A percentile compares a stretch with the other conserved stretches of the same genome.
phyloP scores from a whole-genome alignment of 208 protist genomes.

The Herpetomonas samuelpessoai region DNA sequence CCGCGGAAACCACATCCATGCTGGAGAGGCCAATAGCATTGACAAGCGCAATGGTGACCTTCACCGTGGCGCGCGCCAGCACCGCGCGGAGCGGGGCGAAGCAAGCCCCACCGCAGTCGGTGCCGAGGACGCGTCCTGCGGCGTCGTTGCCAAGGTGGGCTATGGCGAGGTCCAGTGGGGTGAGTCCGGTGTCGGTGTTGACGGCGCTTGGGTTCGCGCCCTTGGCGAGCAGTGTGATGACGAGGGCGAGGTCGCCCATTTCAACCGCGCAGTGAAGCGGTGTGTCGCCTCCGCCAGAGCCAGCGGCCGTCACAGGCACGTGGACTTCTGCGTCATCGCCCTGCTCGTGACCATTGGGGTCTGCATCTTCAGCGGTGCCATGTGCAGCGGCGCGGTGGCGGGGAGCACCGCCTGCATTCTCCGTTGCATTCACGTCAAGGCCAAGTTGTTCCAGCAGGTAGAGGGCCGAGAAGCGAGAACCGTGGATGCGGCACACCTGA shows the following conservation, averaged over 20 bases:
- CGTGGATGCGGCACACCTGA: slow-evolving; percentile 36
- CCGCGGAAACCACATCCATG: slow-evolving; percentile 4
- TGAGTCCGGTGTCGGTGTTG: slow-evolving; percentile 8
- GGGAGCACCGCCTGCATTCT: background rate
- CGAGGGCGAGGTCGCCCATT: slow-evolving; percentile 41
- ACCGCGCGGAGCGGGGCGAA: background rate
- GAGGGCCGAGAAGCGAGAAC: slow-evolving; percentile 34
- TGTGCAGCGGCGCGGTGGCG: no score
- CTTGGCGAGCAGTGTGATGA: slow-evolving; percentile 53
- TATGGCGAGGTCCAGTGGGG: slow-evolving; percentile 12
- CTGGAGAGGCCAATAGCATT: slow-evolving; percentile 16
- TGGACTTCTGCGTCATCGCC: background rate
- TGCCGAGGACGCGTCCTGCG: background rate
- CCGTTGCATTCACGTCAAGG: slow-evolving; percentile 45
- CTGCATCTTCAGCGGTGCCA: no score
- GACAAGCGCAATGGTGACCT: background rate
- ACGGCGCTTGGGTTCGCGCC: slow-evolving; percentile 36
- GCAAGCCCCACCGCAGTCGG: no score
- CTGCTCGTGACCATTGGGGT: background rate
- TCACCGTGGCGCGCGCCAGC: background rate
- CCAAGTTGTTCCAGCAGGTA: slow-evolving; percentile 70
- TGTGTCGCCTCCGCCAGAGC: slow-evolving; percentile 16
- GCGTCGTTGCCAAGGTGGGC: background rate
- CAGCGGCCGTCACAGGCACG: background rate
- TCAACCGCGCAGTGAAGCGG: slow-evolving; percentile 67